Conservation (phyloP, 306 rosid species). For the Corylus heterophylla region DNA sequence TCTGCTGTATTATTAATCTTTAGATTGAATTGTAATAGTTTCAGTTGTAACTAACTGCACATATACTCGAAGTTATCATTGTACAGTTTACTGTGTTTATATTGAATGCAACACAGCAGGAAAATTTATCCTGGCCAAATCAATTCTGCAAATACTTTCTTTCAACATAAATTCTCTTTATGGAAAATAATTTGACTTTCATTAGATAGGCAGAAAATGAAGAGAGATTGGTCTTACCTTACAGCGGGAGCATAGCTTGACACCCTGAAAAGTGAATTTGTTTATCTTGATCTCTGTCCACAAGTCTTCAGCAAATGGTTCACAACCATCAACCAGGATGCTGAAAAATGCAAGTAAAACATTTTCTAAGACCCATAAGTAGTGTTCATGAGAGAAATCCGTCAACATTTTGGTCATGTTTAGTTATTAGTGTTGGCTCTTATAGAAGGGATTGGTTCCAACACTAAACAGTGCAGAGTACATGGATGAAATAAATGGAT, state of each 20-base stretch:
- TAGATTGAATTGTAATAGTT: no score
- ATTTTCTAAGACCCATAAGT: background rate
- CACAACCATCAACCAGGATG: conserved; percentile 73
- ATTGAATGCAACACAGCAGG: no score
- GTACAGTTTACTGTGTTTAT: no score
- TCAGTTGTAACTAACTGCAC: no score
- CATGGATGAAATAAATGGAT: background rate
- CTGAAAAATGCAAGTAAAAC: conserved; percentile 38
- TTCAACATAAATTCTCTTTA: background rate
- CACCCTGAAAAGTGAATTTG: conserved; percentile 65
- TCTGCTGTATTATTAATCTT: no score
- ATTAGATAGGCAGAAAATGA: conserved; percentile 1
- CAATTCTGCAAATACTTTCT: no score
- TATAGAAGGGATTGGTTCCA: background rate
- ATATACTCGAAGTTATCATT: no score
- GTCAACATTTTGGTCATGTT: background rate
- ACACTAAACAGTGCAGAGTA: background rate
- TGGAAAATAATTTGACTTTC: conserved; percentile 18
- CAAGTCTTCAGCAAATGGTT: conserved; percentile 80
- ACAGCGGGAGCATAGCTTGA: conserved; percentile 80
- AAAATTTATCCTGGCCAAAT: no score
- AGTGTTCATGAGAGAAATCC: conserved; percentile 3
- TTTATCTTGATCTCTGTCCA: conserved; percentile 74
- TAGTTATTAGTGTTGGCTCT: conserved; percentile 6
- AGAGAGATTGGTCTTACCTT: conserved; percentile 53